phyloP scores from a whole-genome alignment of 2,329 filamentous ascomycete species.

The Ophiostoma novo-ulmi region DNA sequence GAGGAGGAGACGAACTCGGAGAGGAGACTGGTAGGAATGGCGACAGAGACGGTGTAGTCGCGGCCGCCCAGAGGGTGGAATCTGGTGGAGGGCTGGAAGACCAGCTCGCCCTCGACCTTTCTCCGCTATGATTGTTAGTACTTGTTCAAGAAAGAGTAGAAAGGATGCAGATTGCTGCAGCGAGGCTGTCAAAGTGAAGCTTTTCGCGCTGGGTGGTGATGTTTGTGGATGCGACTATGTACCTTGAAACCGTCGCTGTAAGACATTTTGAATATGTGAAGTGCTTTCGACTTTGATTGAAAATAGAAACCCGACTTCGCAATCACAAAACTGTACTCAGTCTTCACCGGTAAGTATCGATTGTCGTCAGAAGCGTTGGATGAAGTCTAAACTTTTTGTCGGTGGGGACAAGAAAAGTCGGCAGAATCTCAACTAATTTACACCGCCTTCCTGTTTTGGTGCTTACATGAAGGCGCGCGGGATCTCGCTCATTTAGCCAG shows the following conservation, averaged over 20 bases:
- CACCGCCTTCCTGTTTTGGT: conserved; percentile 30
- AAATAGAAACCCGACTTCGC: background rate
- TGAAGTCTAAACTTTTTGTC: conserved; percentile 24
- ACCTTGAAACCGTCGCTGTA: conserved; percentile 29
- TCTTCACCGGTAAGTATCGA: background rate
- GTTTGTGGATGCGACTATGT: background rate
- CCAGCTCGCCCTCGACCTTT: conserved; percentile 40
- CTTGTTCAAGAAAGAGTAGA: background rate
- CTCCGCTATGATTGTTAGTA: conserved; percentile 41
- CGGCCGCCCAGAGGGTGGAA: conserved; percentile 62
- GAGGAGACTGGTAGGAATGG: conserved; percentile 72
- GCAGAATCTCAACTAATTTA: conserved; percentile 28
- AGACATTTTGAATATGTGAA: conserved; percentile 21
- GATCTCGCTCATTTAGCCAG: background rate
- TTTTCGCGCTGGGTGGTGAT: background rate
- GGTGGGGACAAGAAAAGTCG: conserved; percentile 23
- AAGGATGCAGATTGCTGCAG: background rate
- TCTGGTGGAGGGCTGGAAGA: conserved; percentile 62
- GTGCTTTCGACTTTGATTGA: background rate
- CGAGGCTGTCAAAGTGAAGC: background rate
- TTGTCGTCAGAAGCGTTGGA: conserved; percentile 5
- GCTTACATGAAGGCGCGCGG: conserved; percentile 10
- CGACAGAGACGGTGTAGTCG: conserved; percentile 70
- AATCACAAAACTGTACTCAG: background rate
- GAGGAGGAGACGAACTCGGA: conserved; percentile 54